A percentile compares a stretch with the other conserved stretches of the same genome.
These are phyloP conservation scores for Thielaviopsis musarum DNA, from an alignment of 2,329 filamentous ascomycete genomes.

Conservation along the genomic window DNA sequence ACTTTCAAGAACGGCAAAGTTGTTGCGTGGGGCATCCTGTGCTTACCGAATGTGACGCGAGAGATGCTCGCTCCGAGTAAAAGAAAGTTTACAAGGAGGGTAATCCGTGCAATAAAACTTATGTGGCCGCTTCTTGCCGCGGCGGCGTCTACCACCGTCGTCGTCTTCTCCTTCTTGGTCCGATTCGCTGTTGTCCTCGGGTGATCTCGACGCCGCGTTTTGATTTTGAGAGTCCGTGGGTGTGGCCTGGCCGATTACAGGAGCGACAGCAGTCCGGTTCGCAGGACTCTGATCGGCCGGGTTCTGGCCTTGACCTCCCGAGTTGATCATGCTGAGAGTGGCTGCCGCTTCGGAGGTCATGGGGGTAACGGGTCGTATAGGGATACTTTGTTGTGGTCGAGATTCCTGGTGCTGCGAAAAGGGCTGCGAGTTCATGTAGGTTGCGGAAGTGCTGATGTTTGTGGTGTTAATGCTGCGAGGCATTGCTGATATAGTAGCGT, in stretches of 20 bases:
- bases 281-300: neutral
- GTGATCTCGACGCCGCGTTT: neutral
- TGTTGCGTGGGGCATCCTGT: constrained; percentile 14
- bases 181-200: constrained; percentile 4
- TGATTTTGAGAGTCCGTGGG: neutral
- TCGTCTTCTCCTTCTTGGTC: constrained; percentile 1
- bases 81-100: constrained; percentile 83
- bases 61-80: constrained; percentile 88
- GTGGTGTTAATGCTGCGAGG: too few species aligned
- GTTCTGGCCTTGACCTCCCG: neutral
- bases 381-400: neutral
- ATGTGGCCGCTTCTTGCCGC: constrained; percentile 84
- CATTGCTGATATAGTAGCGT: too few species aligned
- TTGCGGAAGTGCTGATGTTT: too few species aligned
- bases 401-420: too few species aligned
- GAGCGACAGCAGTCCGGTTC: neutral
- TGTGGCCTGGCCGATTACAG: neutral
- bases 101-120: constrained; percentile 94
- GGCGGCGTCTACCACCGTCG: constrained; percentile 52
- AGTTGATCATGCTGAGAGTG: constrained; percentile 2
- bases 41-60: constrained; percentile 74
- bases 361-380: constrained; percentile 6
- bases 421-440: too few species aligned
- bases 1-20: neutral
- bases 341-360: constrained; percentile 6